Conservation (phyloP, 108 stramenopile genomes). For the Parmales sp. region DNA sequence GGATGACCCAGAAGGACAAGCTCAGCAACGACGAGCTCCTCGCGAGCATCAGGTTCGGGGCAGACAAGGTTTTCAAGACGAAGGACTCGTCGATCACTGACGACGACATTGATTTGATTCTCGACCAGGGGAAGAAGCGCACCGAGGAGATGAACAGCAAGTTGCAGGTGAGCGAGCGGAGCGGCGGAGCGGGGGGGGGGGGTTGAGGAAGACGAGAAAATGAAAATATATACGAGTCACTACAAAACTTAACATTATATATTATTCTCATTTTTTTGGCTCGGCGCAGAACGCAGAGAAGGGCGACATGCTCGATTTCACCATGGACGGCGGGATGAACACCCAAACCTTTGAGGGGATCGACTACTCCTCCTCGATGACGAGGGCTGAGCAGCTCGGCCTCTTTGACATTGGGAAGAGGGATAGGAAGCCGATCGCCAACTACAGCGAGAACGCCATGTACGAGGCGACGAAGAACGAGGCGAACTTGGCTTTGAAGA, state of each 20-base stretch:
- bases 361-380: constrained; percentile 65
- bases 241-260: too few relatives aligned
- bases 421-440: constrained; percentile 71
- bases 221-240: too few relatives aligned
- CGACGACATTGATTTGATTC: constrained; percentile 64
- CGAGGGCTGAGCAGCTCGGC: constrained; percentile 52
- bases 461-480: constrained; percentile 69
- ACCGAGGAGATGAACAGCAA: constrained; percentile 88
- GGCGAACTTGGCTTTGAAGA: constrained; percentile 41
- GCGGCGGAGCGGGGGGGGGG: too few relatives aligned
- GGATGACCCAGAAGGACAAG: constrained; percentile 54
- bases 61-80: constrained; percentile 39
- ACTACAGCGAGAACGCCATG: constrained; percentile 72
- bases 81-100: constrained; percentile 26
- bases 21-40: constrained; percentile 67
- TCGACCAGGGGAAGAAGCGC: constrained; percentile 67
- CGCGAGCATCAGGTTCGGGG: constrained; percentile 41
- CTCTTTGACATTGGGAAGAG: constrained; percentile 88
- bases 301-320: constrained; percentile 90
- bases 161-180: too few relatives aligned
- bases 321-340: constrained; percentile 73
- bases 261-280: too few relatives aligned
- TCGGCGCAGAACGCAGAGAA: constrained; percentile 90
- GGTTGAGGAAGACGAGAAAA: too few relatives aligned
- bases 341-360: constrained; percentile 92